Conservation (phyloP, 352 stramenopile species). For the Blastocystis sp. region DNA sequence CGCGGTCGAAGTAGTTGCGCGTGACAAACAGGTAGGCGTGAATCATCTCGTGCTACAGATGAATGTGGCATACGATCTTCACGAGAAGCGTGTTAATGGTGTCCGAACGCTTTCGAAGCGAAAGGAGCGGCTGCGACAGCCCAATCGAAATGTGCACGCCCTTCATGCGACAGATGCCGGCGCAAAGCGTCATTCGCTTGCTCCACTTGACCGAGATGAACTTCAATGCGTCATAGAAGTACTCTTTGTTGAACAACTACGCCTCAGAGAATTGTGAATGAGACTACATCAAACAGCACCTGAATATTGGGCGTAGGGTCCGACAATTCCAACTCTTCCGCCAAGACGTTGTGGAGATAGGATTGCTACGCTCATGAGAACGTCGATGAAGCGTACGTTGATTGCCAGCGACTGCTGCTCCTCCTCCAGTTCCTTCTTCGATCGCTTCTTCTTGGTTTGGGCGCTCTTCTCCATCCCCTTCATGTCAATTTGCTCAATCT, state of each 20-base stretch:
- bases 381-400: not conserved
- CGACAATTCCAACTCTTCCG: conserved; percentile 6
- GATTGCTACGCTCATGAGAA: not conserved
- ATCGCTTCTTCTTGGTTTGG: not conserved
- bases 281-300: conserved; percentile 6
- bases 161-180: conserved; percentile 80
- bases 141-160: conserved; percentile 42
- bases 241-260: conserved; percentile 84
- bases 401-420: not conserved
- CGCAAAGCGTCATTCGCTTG: conserved; percentile 86
- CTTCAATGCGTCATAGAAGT: conserved; percentile 82
- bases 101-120: conserved; percentile 83
- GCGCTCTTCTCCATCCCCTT: not conserved
- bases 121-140: conserved; percentile 80
- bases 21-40: conserved; percentile 86
- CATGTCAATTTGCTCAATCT: not conserved
- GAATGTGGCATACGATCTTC: conserved; percentile 11
- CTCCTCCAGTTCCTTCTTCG: conserved; percentile 29
- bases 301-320: conserved; percentile 49
- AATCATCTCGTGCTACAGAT: conserved; percentile 86
- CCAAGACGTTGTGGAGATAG: conserved; percentile 20
- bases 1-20: conserved; percentile 82
- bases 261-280: not conserved
- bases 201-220: conserved; percentile 87
- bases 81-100: conserved; percentile 86